Percentiles rank a stretch among this genome's conserved stretches.
Evolutionary conservation across 2,329 filamentous ascomycete genomes (phyloP).

Genomic region (Cercospora nicotianae): DNA sequence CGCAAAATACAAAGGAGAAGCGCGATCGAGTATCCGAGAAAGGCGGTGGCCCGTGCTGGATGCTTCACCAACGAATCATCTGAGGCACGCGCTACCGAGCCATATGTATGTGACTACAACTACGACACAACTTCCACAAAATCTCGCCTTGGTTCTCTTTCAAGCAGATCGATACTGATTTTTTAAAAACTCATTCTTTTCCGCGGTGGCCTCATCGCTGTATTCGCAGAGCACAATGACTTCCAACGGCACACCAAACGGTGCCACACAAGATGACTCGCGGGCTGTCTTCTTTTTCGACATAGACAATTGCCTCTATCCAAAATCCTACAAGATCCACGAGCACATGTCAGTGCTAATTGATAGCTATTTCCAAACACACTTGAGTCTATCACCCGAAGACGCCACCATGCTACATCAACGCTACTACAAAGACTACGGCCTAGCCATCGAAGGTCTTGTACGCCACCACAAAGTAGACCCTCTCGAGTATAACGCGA

Average conservation of each 20-base stretch:
- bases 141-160: not conserved
- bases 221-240: conserved; percentile 7
- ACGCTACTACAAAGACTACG: conserved; percentile 94
- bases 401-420: conserved; percentile 85
- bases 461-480: conserved; percentile 94
- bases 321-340: conserved; percentile 74
- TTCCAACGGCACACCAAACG: conserved; percentile 15
- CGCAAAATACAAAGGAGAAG: conserved; percentile 6
- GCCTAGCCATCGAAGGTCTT: conserved; percentile 93
- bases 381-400: conserved; percentile 70
- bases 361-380: conserved; percentile 62
- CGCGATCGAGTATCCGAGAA: conserved; percentile 3
- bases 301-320: conserved; percentile 97
- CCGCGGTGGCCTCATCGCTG: not conserved
- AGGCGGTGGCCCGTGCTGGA: not conserved
- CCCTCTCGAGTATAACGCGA: conserved; percentile 86
- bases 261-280: conserved; percentile 1
- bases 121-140: not conserved
- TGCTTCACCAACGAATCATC: not conserved
- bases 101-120: not conserved
- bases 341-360: conserved; percentile 87
- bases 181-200: not conserved
- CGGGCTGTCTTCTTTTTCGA: conserved; percentile 73
- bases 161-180: not conserved
- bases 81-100: conserved; percentile 4